Evolutionary conservation across 2,329 filamentous ascomycete genomes (phyloP).

Genomic region (Zymoseptoria pseudotritici): DNA sequence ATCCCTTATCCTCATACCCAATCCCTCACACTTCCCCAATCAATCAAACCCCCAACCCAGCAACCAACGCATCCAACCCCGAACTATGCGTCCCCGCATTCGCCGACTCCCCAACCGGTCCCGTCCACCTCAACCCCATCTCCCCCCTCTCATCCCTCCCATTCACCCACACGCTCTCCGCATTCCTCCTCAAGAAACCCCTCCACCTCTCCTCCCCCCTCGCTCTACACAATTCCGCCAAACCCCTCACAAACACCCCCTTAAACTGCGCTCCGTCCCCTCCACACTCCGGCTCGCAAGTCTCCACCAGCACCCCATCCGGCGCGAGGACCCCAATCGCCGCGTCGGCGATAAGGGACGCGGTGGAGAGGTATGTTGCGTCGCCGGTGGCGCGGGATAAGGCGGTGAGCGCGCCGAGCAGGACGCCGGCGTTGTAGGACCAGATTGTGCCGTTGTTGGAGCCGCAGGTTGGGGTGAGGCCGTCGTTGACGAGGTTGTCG

Average conservation of each 20-base stretch:
- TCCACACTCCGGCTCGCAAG: conserved; percentile 32
- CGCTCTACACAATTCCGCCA: conserved; percentile 50
- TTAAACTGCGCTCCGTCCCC: conserved; percentile 57
- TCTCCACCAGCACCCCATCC: conserved; percentile 36
- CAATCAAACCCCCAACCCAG: background rate
- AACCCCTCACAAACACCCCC: conserved; percentile 60
- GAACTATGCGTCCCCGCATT: conserved; percentile 28
- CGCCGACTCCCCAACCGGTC: conserved; percentile 40
- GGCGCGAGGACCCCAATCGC: conserved; percentile 31
- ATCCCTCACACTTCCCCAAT: too few relatives aligned
- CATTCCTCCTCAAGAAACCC: conserved; percentile 53
- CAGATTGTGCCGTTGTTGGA: conserved; percentile 40
- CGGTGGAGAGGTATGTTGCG: conserved; percentile 28
- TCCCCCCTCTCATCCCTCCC: conserved; percentile 45
- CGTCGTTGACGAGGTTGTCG: conserved; percentile 48
- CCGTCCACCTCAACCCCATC: conserved; percentile 59
- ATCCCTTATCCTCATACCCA: too few relatives aligned
- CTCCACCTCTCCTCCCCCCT: conserved; percentile 45
- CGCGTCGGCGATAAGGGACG: conserved; percentile 34
- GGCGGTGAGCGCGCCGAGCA: conserved; percentile 52
- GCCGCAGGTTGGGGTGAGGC: conserved; percentile 43
- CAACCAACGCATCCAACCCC: conserved; percentile 28
- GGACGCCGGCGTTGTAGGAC: conserved; percentile 55
- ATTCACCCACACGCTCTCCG: conserved; percentile 57
- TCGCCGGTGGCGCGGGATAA: conserved; percentile 35